phyloP scores from a whole-genome alignment of 169 alveolate genomes.

The Plasmodium reichenowi region DNA sequence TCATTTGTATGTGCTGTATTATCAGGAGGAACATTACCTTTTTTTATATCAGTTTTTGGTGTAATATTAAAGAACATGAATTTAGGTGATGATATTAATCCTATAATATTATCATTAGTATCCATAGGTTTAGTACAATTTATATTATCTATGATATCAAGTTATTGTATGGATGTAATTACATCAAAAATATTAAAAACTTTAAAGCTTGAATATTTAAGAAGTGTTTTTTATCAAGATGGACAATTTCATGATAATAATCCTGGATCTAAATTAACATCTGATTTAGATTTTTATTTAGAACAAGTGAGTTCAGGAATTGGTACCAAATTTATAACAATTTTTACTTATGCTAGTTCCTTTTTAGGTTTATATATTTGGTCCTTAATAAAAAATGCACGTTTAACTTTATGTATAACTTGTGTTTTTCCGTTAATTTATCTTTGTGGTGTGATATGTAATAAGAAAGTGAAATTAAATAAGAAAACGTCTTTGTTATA shows the following conservation, averaged over 20 bases:
- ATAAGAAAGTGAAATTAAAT: slow-evolving; percentile 43
- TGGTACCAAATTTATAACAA: slow-evolving; percentile 71
- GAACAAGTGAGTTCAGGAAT: slow-evolving; percentile 76
- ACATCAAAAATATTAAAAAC: slow-evolving; percentile 41
- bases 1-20: slow-evolving; percentile 57
- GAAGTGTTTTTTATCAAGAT: slow-evolving; percentile 77
- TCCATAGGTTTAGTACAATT: slow-evolving; percentile 54
- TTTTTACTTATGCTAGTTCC: slow-evolving; percentile 74
- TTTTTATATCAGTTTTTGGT: slow-evolving; percentile 67
- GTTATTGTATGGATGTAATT: slow-evolving; percentile 62
- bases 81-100: slow-evolving; percentile 46
- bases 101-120: slow-evolving; percentile 26
- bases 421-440: slow-evolving; percentile 71
- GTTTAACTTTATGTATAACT: slow-evolving; percentile 68
- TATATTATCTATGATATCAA: slow-evolving; percentile 38
- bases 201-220: slow-evolving; percentile 60
- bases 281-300: slow-evolving; percentile 77
- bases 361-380: slow-evolving; percentile 62
- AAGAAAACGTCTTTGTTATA: slow-evolving; percentile 44
- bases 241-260: slow-evolving; percentile 78
- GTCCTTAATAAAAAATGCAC: slow-evolving; percentile 53
- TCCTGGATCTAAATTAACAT: slow-evolving; percentile 72
- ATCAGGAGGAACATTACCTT: slow-evolving; percentile 66
- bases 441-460: slow-evolving; percentile 42
- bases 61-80: slow-evolving; percentile 38